Evolutionary conservation across 371 early-diverging fungal genomes (phyloP).

Genomic region (Mucor mucedo): DNA sequence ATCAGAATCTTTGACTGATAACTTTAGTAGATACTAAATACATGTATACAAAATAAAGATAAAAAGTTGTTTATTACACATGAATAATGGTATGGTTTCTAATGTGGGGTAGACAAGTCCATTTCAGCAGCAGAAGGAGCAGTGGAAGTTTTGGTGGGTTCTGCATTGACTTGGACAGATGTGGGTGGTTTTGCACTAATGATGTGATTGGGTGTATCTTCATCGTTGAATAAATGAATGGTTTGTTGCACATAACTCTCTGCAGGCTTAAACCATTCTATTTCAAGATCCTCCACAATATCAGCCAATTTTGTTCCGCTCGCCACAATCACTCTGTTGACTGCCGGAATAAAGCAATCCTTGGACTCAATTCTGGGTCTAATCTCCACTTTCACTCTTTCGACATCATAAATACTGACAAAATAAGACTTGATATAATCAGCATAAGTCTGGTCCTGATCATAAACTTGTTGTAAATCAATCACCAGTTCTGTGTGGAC

Average conservation of each 20-base stretch:
- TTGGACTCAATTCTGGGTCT: conserved; percentile 46
- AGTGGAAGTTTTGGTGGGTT: neutral
- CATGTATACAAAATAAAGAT: too few relatives aligned
- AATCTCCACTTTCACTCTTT: conserved; percentile 49
- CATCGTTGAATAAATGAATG: conserved; percentile 42
- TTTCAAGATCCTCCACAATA: conserved; percentile 43
- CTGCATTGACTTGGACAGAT: conserved; percentile 17
- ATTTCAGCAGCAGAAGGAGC: too few relatives aligned
- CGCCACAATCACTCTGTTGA: conserved; percentile 32
- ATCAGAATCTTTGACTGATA: neutral
- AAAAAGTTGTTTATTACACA: too few relatives aligned
- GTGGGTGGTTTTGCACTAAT: conserved; percentile 45
- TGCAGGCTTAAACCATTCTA: conserved; percentile 49
- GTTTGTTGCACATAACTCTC: conserved; percentile 42
- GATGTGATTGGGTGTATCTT: conserved; percentile 38
- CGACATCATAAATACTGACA: conserved; percentile 41
- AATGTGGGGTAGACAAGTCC: too few relatives aligned
- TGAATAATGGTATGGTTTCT: too few relatives aligned
- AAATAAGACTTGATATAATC: conserved; percentile 46
- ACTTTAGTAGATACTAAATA: neutral
- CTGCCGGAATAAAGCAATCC: conserved; percentile 36
- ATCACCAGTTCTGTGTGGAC: conserved; percentile 45
- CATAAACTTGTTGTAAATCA: conserved; percentile 42
- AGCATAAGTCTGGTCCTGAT: conserved; percentile 43
- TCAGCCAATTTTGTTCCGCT: conserved; percentile 40